A percentile compares a stretch with the other conserved stretches of the same genome.
These are phyloP conservation scores for Avena sativa DNA, from an alignment of 176 grass and related monocot genomes.

Conservation along the genomic window DNA sequence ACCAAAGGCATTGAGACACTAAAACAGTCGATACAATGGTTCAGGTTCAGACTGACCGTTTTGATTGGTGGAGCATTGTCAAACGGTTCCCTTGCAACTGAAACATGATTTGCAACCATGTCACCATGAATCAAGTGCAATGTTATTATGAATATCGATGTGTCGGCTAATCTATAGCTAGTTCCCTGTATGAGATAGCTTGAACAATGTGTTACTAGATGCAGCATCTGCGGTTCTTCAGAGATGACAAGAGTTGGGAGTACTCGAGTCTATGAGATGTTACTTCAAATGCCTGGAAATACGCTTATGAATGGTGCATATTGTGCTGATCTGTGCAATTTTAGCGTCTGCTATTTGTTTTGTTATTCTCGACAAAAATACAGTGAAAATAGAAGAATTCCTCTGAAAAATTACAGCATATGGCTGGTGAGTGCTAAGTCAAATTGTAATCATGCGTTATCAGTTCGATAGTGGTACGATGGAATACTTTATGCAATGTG, in stretches of 20 bases:
- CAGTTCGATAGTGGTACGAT: neutral
- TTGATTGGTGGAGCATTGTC: neutral
- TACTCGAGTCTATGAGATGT: neutral
- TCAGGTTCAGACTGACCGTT: conserved; percentile 22
- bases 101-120: conserved; percentile 19
- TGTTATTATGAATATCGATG: neutral
- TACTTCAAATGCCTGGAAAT: neutral
- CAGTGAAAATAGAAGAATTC: no score
- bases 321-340: neutral
- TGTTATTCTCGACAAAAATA: neutral
- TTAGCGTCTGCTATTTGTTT: neutral
- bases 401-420: neutral
- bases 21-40: conserved; percentile 13
- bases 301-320: neutral
- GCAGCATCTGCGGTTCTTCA: neutral
- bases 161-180: neutral
- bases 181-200: neutral
- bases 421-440: neutral
- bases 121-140: conserved; percentile 3
- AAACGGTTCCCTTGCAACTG: conserved; percentile 27
- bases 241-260: neutral
- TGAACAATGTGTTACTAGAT: neutral
- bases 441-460: conserved; percentile 21
- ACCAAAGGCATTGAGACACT: neutral
- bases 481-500: neutral